A percentile compares a stretch with the other conserved stretches of the same genome.
Conservation (phyloP, 2,329 filamentous ascomycete genomes). For the Hansfordia pulvinata region DNA sequence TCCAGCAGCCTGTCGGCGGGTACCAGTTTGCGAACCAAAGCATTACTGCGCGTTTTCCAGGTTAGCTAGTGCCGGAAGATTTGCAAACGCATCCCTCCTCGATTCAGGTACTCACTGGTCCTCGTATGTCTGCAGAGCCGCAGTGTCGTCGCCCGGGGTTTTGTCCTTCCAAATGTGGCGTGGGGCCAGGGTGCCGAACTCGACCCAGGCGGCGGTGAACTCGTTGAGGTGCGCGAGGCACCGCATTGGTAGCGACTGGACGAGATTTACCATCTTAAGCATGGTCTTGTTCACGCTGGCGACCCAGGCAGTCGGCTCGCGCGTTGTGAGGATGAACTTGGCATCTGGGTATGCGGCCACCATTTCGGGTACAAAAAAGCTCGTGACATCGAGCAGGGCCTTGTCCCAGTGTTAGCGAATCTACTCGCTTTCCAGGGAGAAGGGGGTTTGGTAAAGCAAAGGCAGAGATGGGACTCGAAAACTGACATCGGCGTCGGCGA, state of each 20-base stretch:
- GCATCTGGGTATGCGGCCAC: constrained; percentile 4
- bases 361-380: constrained; percentile 2
- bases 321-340: constrained; percentile 3
- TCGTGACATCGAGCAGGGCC: constrained; percentile 2
- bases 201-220: constrained; percentile 1
- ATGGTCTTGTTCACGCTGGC: too few relatives aligned
- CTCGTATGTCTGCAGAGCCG: constrained; percentile 2
- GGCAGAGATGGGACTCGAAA: too few relatives aligned
- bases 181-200: constrained; percentile 2
- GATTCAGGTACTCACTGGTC: constrained; percentile 4
- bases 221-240: constrained; percentile 3
- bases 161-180: constrained; percentile 1
- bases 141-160: constrained; percentile 1
- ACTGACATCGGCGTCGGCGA: constrained; percentile 3
- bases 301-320: constrained; percentile 2
- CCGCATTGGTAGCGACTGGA: constrained; percentile 1
- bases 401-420: too few relatives aligned
- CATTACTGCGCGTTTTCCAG: too few relatives aligned
- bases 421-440: too few relatives aligned
- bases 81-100: too few relatives aligned
- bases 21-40: constrained; percentile 3
- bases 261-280: too few relatives aligned
- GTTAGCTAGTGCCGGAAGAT: too few relatives aligned
- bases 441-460: neutral
- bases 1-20: constrained; percentile 6